Base-by-base conservation (phyloP, 176 grass and related monocot genomes). In the Bromus sterilis region DNA sequence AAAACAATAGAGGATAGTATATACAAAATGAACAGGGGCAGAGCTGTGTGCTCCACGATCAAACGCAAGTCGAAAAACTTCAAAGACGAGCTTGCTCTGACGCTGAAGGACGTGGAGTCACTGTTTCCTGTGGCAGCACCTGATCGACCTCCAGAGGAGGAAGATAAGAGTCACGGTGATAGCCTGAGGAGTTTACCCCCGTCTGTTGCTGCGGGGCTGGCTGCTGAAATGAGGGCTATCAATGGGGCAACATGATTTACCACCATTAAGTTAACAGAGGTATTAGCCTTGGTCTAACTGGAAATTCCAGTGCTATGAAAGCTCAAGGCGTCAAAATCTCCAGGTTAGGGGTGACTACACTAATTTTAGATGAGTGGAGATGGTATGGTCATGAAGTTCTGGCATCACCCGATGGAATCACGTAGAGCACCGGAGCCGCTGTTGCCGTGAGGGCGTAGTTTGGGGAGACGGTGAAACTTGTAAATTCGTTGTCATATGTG, bases 1-100 rank as follows among this genome's bases (percentile, higher is more conserved):
- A 84, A 83, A 78, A 93, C 92, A 35, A 98, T 98, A 86, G 95
- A 98, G 77, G 90, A 95, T 62, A 93, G 95, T 78, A 93, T 98
- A 32, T 91, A 91, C 73, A 98, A 88, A 80, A 78, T 94, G 72
- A 98, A 92, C 59, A 79, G 88, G 81, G 86, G 80, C 49, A 90
- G 90, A 81, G 32, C 62, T n/a, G 86, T 86, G 43, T 89, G 86
- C 78, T 98, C 92, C 69, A 86, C 63, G 3, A 88, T 91, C 71
- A 93, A 79, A 31, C 68, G 78, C 10, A 95, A 91, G 93, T 87
- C 66, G 30, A 95, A 91, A 25, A 93, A 74, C 36, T 83, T 93
- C 43, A 89, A 95, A 86, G 92, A 98, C 33, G 90, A 95, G 44
- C 90, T 89, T 72, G 72, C 89, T 88, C 83, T 91, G 88, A 93